These are phyloP conservation scores for Solanum pinnatisectum DNA, from an alignment of 257 asterid genomes.

Conservation along the genomic window DNA sequence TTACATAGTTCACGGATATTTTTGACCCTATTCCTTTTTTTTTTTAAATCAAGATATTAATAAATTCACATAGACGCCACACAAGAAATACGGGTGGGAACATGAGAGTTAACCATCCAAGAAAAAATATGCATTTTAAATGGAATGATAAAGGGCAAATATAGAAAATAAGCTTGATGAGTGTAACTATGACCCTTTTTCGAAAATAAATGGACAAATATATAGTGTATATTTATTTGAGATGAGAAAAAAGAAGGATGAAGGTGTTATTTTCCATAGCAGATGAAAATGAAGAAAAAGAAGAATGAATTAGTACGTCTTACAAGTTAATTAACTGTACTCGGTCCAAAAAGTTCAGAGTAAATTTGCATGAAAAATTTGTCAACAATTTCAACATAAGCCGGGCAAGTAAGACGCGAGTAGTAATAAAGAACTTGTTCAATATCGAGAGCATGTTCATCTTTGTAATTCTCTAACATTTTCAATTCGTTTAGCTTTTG, in stretches of 20 bases:
- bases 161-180: neutral
- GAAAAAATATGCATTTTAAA: no score
- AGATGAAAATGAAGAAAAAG: neutral
- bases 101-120: neutral
- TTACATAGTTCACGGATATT: no score
- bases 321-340: neutral
- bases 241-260: neutral
- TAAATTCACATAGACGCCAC: neutral
- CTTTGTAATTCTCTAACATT: constrained; percentile 22
- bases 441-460: constrained; percentile 22
- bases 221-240: neutral
- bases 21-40: no score
- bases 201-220: neutral
- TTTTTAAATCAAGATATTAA: no score
- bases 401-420: constrained; percentile 31
- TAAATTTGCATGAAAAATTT: constrained; percentile 41
- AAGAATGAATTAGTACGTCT: neutral
- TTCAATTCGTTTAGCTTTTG: constrained; percentile 24
- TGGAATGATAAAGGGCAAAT: neutral
- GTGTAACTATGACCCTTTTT: neutral
- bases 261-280: neutral
- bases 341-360: constrained; percentile 8
- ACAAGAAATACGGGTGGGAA: neutral
- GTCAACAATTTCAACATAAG: constrained; percentile 44
- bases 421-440: constrained; percentile 28